Evolutionary conservation across 1,284 basidiomycete species (phyloP).

Genomic region (Leccinum subrobustum): DNA sequence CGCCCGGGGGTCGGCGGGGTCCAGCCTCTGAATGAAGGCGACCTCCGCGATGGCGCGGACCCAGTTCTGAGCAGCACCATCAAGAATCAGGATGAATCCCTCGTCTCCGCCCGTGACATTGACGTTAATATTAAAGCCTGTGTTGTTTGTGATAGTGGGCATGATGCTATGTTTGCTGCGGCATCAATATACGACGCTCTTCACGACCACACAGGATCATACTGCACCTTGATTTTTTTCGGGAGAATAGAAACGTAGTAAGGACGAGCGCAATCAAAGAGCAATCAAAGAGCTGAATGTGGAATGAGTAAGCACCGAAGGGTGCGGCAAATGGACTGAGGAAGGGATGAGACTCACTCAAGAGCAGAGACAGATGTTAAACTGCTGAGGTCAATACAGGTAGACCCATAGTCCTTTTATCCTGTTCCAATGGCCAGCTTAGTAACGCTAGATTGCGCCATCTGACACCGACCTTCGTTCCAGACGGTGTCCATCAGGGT

Average conservation of each 20-base stretch:
- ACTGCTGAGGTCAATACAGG: too few species aligned
- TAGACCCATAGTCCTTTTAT: too few species aligned
- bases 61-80: too few species aligned
- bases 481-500: neutral
- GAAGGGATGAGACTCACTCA: neutral
- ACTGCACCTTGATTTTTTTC: neutral
- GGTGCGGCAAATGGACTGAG: neutral
- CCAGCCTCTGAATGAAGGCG: too few species aligned
- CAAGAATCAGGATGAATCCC: too few species aligned
- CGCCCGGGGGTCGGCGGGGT: too few species aligned
- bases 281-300: neutral
- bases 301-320: neutral
- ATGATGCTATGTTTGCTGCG: neutral
- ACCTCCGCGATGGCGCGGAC: too few species aligned
- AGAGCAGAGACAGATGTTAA: neutral
- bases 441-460: neutral
- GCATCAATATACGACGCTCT: neutral
- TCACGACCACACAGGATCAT: neutral
- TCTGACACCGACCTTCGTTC: neutral
- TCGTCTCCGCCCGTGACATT: too few species aligned
- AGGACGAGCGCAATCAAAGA: neutral
- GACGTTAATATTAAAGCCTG: too few species aligned
- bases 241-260: neutral
- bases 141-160: too few species aligned
- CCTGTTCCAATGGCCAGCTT: too few species aligned